Base-by-base conservation (phyloP, 139 green algal species). In the Asterochloris erici region DNA sequence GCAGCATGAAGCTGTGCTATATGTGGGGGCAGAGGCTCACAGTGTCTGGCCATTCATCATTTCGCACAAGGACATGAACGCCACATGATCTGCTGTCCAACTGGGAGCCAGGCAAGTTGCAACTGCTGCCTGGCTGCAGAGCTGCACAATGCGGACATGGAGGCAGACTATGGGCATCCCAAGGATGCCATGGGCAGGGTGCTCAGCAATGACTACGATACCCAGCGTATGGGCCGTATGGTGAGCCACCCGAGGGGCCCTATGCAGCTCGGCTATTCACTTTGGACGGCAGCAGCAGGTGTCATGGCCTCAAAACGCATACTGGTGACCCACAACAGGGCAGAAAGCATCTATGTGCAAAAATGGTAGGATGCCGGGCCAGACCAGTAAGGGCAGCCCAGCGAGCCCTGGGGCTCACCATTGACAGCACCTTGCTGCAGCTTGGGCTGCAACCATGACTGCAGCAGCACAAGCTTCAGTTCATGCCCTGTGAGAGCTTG, bases 141-240 rank as follows among this genome's bases (percentile, higher is more conserved):
- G 6, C 38, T 54, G 38, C 38, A 54, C 38, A 54, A 54, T 54
- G 38, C 38, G 6, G 60, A 80, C 60, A 62, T 80, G 61, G 60
- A 80, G 16, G 60, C 76, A 70, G 76, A 80, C 26, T 80, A 80
- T 80, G 76, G 76, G 60, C 76, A 54, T 17, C 76, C 76, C 11
- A 80, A 80, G 76, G 76, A 80, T 54, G 76, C 60, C 24, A 28
- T 80, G 60, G 76, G 76, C 21, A 68, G 76, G 76, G 76, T 80
- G 47, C 60, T 80, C 60, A 80, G 76, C 47, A 62, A 80, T 80
- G 76, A 80, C 61, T 62, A 70, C n/a, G 60, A 80, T 15, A 62
- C 76, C 60, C 76, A 70, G 54, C 60, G 60, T 54, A n/a, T 80
- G 60, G 76, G 68, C n/a, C 60, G 76, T n/a, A 62, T 21, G 14